These are phyloP conservation scores for Kwoniella sp. DNA, from an alignment of 768 basidiomycete genomes.

Conservation along the genomic window DNA sequence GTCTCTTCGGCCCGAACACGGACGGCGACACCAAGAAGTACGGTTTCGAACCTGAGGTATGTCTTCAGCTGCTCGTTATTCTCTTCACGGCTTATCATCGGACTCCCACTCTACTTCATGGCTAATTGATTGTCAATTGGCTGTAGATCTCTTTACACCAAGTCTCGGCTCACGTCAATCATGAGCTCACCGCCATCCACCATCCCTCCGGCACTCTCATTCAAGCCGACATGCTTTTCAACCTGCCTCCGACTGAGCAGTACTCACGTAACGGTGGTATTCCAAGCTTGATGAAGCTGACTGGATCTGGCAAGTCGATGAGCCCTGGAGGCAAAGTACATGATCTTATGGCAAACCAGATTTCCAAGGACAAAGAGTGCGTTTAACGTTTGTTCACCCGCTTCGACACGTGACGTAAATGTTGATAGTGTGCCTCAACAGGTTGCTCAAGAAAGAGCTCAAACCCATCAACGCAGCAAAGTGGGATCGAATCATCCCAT, in stretches of 20 bases:
- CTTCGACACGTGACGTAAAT: neutral
- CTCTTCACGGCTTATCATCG: neutral
- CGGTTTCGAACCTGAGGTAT: slow-evolving; percentile 69
- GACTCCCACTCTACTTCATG: neutral
- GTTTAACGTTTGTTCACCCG: slow-evolving; percentile 58
- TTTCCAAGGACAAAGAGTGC: slow-evolving; percentile 55
- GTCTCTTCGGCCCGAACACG: slow-evolving; percentile 64
- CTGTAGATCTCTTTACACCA: slow-evolving; percentile 57
- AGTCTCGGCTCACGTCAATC: slow-evolving; percentile 67
- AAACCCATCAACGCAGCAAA: slow-evolving; percentile 36
- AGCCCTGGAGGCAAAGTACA: slow-evolving; percentile 49
- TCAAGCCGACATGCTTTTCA: slow-evolving; percentile 80
- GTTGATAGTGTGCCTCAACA: slow-evolving; percentile 2
- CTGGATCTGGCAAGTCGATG: slow-evolving; percentile 34
- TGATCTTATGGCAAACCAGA: slow-evolving; percentile 37
- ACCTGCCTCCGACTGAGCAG: slow-evolving; percentile 78
- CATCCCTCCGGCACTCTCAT: slow-evolving; percentile 70
- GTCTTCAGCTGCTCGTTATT: too few species aligned
- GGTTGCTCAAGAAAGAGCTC: slow-evolving; percentile 38
- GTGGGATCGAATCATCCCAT: slow-evolving; percentile 56
- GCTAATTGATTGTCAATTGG: neutral
- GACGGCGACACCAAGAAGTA: slow-evolving; percentile 69
- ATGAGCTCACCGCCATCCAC: slow-evolving; percentile 84
- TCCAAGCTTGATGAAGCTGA: slow-evolving; percentile 31
- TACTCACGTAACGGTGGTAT: slow-evolving; percentile 52